Evolutionary conservation across 1,284 basidiomycete species (phyloP).

Genomic region (Salmacisia buchloeana): DNA sequence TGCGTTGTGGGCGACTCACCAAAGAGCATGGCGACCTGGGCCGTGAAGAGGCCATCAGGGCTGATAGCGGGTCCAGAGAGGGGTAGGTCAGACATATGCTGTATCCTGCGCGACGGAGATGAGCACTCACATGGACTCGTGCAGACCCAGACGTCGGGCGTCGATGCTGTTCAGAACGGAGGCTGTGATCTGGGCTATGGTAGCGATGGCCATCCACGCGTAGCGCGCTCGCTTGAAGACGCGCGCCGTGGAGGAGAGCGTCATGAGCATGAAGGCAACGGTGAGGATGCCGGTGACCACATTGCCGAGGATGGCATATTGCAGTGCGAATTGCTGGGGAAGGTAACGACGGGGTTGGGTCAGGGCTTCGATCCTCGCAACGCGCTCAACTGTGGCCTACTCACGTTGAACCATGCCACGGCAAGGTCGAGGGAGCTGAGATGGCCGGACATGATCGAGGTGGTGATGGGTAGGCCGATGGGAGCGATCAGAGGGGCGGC

Average conservation of each 20-base stretch:
- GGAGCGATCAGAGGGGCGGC: too few species aligned
- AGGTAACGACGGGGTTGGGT: neutral
- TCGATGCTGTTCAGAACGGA: neutral
- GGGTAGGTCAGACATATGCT: too few species aligned
- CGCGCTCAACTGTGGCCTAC: too few species aligned
- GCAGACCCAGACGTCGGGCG: neutral
- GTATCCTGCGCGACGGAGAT: too few species aligned
- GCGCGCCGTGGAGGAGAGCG: neutral
- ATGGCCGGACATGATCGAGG: too few species aligned
- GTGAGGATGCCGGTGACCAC: neutral
- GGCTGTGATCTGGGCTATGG: neutral
- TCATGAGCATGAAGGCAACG: neutral
- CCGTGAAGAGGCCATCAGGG: neutral
- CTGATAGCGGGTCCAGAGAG: too few species aligned
- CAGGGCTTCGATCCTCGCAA: too few species aligned
- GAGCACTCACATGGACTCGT: neutral
- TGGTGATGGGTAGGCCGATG: too few species aligned
- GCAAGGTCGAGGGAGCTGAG: slow-evolving; percentile 4
- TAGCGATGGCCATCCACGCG: neutral
- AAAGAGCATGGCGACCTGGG: slow-evolving; percentile 6
- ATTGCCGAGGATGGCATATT: neutral
- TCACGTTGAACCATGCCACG: slow-evolving; percentile 4
- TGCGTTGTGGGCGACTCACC: neutral
- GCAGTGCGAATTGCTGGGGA: neutral
- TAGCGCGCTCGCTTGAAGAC: neutral